These are phyloP conservation scores for Ophiostoma quercus DNA, from an alignment of 2,329 filamentous ascomycete genomes.

Conservation along the genomic window DNA sequence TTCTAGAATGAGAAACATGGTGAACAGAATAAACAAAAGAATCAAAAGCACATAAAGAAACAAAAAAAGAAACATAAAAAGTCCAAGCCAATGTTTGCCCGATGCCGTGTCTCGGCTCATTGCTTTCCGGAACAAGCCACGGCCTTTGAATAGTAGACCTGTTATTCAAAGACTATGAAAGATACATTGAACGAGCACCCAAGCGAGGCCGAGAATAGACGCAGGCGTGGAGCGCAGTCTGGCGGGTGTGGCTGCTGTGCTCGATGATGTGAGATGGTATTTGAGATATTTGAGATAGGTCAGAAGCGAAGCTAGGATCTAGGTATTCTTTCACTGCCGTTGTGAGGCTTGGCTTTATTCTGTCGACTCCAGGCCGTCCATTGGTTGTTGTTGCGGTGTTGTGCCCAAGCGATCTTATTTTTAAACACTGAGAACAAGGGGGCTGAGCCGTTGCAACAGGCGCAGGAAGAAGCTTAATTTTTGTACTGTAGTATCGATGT, in stretches of 20 bases:
- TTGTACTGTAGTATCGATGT: not conserved
- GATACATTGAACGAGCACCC: not conserved
- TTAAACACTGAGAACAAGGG: not conserved
- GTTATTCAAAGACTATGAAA: slow-evolving; percentile 7
- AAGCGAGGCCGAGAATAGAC: not conserved
- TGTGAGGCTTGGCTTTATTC: slow-evolving; percentile 1
- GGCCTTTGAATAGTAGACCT: not conserved
- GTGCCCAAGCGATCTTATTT: not conserved
- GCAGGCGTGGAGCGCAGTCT: not conserved
- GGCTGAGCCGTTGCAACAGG: slow-evolving; percentile 1
- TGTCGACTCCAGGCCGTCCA: not conserved
- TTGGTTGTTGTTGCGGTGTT: not conserved
- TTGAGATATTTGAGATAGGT: not conserved
- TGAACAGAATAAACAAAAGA: not conserved
- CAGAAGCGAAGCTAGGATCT: not conserved
- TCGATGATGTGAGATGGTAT: not conserved
- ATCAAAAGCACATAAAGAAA: not conserved
- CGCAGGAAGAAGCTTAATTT: not conserved
- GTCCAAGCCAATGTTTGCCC: not conserved
- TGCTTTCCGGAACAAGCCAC: slow-evolving; percentile 4
- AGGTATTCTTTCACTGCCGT: not conserved
- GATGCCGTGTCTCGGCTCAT: slow-evolving; percentile 6
- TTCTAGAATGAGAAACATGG: not conserved
- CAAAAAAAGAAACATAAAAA: not conserved
- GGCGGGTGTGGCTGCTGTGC: not conserved